Conservation (phyloP, 805 yeast species). For the Pichia exigua region DNA sequence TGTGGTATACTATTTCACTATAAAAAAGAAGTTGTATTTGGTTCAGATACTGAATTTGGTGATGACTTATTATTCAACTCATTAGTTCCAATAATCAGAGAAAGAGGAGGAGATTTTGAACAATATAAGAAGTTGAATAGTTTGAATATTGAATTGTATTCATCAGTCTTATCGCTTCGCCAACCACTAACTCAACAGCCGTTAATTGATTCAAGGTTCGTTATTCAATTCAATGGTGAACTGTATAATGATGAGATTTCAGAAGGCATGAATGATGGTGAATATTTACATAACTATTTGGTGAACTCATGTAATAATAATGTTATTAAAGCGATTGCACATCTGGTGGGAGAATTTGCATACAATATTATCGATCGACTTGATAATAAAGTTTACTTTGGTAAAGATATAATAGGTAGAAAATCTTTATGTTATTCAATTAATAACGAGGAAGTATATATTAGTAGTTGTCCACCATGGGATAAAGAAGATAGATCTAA, state of each 20-base stretch:
- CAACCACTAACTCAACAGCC: conserved; percentile 80
- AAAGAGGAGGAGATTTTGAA: conserved; percentile 61
- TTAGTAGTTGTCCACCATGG: conserved; percentile 41
- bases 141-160: conserved; percentile 34
- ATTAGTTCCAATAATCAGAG: conserved; percentile 38
- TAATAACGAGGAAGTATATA: conserved; percentile 29
- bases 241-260: conserved; percentile 55
- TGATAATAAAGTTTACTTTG: conserved; percentile 51
- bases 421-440: conserved; percentile 54
- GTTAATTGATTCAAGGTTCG: conserved; percentile 28
- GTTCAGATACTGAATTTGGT: conserved; percentile 13
- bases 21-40: conserved; percentile 1
- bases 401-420: conserved; percentile 77
- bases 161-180: conserved; percentile 76
- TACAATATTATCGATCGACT: conserved; percentile 42
- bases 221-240: conserved; percentile 87
- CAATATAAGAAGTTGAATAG: conserved; percentile 17
- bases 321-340: conserved; percentile 34
- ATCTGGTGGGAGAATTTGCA: conserved; percentile 80
- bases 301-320: conserved; percentile 28
- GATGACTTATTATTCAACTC: conserved; percentile 22
- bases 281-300: conserved; percentile 32
- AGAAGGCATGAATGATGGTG: conserved; percentile 51
- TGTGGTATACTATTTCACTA: conserved; percentile 48
- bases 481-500: conserved; percentile 18